Base-by-base conservation (phyloP, 2,329 filamentous ascomycete genomes). In the Penicillium sp. region DNA sequence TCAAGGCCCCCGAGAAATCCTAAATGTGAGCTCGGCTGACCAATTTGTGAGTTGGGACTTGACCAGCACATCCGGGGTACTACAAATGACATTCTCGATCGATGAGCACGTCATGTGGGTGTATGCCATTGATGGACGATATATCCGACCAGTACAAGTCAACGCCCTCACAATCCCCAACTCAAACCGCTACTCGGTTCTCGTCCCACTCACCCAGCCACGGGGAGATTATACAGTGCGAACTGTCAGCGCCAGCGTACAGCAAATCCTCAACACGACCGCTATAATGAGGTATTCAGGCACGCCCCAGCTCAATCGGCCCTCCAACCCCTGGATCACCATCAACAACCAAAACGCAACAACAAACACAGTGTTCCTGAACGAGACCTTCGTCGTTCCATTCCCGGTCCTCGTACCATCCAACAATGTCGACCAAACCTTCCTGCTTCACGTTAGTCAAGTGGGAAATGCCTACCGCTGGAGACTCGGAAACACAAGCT, bases 241-340 rank as follows among this genome's bases (percentile, higher is more conserved):
- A 2, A 73, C 82, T 39, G 78, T 80, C 24, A 78, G 81, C 14
- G 70, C 73, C 13, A 75, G 73, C 29, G 67, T 76, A 2, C 77
- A 80, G 10, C 86, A 88, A 64, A 76, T 86, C 50, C 75, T 87
- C 29, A 75, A 77, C 13, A 83, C 80, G 1, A 75, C 78, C 16
- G 84, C 81, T 1, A 71, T 77, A 8, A 68, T 88, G 38, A 72
- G 74, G 0, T 80, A 81, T 57, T 55, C 66, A 27, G 63, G 66
- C 21, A 47, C 56, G 8, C 38, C 57, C 1, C 47, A 58, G 31
- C 49, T 59, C 2, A 54, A 54, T 8, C 49, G 52, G 2, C 46
- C 57, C 4, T 75, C 76, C 0, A 63, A 67, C 2, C 70, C 81
- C 0, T 82, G 74, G 61, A 81, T 86, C 56, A 77, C 79, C 59